A percentile compares a stretch with the other conserved stretches of the same genome.
Conservation (phyloP, 176 grass and related monocot genomes). For the Oryza punctata region DNA sequence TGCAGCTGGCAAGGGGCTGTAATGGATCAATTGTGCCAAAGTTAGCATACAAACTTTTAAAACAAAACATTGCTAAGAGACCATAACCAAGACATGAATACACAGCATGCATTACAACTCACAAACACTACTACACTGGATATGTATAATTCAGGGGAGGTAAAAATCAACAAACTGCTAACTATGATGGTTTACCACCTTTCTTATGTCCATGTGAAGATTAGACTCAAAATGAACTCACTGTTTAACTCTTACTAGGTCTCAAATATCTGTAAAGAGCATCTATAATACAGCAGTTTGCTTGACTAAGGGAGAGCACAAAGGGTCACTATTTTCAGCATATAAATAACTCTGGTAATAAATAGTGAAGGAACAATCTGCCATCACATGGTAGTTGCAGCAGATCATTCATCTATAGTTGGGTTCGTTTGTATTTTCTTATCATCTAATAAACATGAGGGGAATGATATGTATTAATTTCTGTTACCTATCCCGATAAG, state of each 20-base stretch:
- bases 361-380: slow-evolving; percentile 10
- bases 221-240: slow-evolving; percentile 15
- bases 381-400: background rate
- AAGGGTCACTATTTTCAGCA: background rate
- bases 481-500: slow-evolving; percentile 84
- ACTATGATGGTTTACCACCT: background rate
- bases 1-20: slow-evolving; percentile 84
- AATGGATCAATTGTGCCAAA: slow-evolving; percentile 31
- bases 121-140: no score
- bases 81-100: background rate
- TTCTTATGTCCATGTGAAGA: slow-evolving; percentile 3
- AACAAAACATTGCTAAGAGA: background rate
- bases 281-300: background rate
- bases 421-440: background rate
- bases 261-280: background rate
- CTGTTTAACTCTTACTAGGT: background rate
- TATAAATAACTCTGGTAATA: slow-evolving; percentile 1
- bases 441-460: background rate
- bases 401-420: slow-evolving; percentile 5
- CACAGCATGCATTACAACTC: no score
- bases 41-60: slow-evolving; percentile 29
- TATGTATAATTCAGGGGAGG: no score
- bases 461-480: slow-evolving; percentile 2
- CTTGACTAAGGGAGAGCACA: background rate
- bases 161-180: slow-evolving; percentile 10